These are phyloP conservation scores for Aspergillus puulaauensis DNA, from an alignment of 2,329 filamentous ascomycete species.

Conservation along the genomic window DNA sequence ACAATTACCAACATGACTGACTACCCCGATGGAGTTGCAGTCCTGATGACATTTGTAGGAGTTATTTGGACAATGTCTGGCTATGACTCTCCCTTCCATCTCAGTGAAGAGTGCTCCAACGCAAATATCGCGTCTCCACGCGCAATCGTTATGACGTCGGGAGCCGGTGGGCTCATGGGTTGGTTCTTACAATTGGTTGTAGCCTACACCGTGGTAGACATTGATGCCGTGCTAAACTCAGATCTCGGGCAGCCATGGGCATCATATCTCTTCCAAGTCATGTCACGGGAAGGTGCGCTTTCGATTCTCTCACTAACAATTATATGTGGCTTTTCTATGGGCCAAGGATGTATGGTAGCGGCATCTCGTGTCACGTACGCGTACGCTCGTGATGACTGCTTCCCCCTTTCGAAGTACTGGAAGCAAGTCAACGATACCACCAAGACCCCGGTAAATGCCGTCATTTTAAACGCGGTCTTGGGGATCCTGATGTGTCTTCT, in stretches of 20 bases:
- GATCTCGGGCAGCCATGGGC: constrained; percentile 70
- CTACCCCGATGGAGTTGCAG: constrained; percentile 65
- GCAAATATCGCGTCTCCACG: constrained; percentile 68
- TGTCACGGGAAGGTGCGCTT: constrained; percentile 60
- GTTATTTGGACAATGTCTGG: constrained; percentile 70
- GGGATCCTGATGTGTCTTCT: constrained; percentile 62
- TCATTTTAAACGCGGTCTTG: constrained; percentile 64
- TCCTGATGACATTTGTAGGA: constrained; percentile 70
- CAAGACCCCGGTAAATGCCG: constrained; percentile 67
- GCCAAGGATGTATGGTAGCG: constrained; percentile 70
- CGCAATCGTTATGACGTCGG: constrained; percentile 69
- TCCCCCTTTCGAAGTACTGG: constrained; percentile 61
- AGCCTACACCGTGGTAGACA: constrained; percentile 69
- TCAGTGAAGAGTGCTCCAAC: constrained; percentile 75
- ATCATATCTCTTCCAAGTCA: constrained; percentile 65
- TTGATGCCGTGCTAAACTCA: constrained; percentile 58
- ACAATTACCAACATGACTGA: constrained; percentile 65
- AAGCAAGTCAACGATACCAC: constrained; percentile 61
- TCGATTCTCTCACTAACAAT: constrained; percentile 66
- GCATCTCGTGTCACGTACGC: constrained; percentile 69
- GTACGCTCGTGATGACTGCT: constrained; percentile 70
- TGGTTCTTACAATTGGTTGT: constrained; percentile 74
- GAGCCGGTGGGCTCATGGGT: constrained; percentile 64
- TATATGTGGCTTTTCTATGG: constrained; percentile 69
- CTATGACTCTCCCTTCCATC: constrained; percentile 69